These are phyloP conservation scores for Paraleonurus japonicus DNA, from an alignment of 257 asterid species.

Conservation along the genomic window DNA sequence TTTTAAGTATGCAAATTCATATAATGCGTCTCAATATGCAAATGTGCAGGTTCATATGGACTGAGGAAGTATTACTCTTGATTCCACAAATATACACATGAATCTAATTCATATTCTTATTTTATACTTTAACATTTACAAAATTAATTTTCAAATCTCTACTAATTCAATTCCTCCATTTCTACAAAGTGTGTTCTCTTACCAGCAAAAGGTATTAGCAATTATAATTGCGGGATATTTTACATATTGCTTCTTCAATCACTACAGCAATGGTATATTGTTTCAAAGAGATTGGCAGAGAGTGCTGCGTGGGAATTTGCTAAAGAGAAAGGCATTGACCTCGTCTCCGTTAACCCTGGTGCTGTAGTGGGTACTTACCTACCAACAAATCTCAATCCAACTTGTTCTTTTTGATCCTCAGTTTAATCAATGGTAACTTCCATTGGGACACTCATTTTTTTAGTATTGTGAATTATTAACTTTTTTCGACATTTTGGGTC, in stretches of 20 bases:
- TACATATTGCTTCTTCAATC: background rate
- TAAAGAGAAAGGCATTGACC: background rate
- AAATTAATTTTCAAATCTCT: too few species aligned
- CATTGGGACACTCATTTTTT: background rate
- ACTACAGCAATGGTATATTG: background rate
- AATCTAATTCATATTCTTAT: too few species aligned
- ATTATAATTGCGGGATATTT: background rate
- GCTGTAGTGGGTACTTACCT: background rate
- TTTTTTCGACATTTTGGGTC: too few species aligned
- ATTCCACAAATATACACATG: too few species aligned
- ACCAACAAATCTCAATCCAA: background rate
- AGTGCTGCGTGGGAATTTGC: background rate
- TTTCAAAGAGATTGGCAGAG: background rate
- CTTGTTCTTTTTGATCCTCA: conserved; percentile 23
- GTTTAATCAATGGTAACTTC: conserved; percentile 47
- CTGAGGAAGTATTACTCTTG: too few species aligned
- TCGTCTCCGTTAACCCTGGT: background rate
- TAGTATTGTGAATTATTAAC: background rate
- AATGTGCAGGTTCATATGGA: too few species aligned
- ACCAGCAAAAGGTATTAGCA: too few species aligned
- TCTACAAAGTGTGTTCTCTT: too few species aligned
- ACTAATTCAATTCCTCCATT: too few species aligned
- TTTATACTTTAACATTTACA: too few species aligned
- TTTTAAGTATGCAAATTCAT: too few species aligned
- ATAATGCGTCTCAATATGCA: too few species aligned